phyloP scores from a whole-genome alignment of 345 rosid species.

The Boechera retrofracta region DNA sequence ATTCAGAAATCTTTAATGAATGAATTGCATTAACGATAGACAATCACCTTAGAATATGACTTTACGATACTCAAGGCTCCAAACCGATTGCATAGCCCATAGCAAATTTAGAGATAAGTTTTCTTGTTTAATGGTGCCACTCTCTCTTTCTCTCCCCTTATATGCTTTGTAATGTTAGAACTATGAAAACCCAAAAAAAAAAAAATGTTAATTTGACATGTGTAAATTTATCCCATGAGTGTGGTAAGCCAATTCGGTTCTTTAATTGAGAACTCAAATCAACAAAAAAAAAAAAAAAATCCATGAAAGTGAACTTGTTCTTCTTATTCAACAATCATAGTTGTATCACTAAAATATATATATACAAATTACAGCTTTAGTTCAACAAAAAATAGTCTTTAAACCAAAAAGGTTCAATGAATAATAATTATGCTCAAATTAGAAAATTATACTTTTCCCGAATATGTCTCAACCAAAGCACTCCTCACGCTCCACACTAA shows the following conservation, averaged over 20 bases:
- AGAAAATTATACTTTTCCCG: background rate
- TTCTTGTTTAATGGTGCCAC: background rate
- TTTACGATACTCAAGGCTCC: too few relatives aligned
- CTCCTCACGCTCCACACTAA: conserved; percentile 22
- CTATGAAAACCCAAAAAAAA: background rate
- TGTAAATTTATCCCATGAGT: too few relatives aligned
- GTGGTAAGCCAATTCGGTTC: too few relatives aligned
- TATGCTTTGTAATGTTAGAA: background rate
- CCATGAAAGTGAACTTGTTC: background rate
- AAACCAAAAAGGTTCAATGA: conserved; percentile 8
- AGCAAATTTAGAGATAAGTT: background rate
- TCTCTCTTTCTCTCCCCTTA: background rate
- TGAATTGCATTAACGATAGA: background rate
- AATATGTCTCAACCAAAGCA: conserved; percentile 1
- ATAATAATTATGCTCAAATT: conserved; percentile 2
- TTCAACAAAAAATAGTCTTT: conserved; percentile 8
- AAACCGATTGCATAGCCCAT: too few relatives aligned
- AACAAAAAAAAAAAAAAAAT: background rate
- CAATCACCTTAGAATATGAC: background rate
- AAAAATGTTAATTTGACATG: too few relatives aligned
- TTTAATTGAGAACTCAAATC: background rate
- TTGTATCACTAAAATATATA: conserved; percentile 27
- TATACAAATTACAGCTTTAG: conserved; percentile 21
- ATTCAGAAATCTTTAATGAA: background rate
- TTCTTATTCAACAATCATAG: conserved; percentile 17